Evolutionary conservation across 139 green algal species (phyloP), one percentile per base, ranked within the genome.

Genomic region (Edaphochlamys debaryana): DNA sequence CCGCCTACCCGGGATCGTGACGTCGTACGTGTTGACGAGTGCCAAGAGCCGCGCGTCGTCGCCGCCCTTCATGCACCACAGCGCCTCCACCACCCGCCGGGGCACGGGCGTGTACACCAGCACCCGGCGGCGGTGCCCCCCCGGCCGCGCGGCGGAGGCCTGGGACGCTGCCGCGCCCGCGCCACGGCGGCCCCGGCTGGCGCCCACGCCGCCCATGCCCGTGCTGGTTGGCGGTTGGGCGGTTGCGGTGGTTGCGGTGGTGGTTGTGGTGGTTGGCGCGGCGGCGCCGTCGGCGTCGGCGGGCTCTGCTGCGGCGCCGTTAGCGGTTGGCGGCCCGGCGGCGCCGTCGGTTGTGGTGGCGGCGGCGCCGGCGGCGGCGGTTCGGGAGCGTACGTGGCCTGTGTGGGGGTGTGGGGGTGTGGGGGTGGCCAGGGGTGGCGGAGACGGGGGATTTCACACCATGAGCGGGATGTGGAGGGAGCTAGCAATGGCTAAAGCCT

Each of bases 31-130:
- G 3, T 45, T 54, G 27, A 67, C 73, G 69, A 94, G 74, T 41
- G 86, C 63, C 13, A 67, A 48, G 30, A 94, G 73, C 42, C 91
- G 71, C 19, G 76, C 82, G 42, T 92, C 89, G 56, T 94, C 91
- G 22, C 87, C 88, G 1, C 90, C 90, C 8, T 66, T 34, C 45
- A 91, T 32, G 41, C 91, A 89, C 42, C 75, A 78, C 58, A 94
- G 69, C 38, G 77, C 69, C 79, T 78, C 72, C 54, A 90, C 69
- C 38, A 86, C 69, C 0, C 11, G 42, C 0, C 76, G 64, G 0
- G 64, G 70, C 45, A 90, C 64, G 17, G 40, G 25, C 17, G 52
- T 29, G 77, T 87, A 79, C 66, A 90, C 64, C 40, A 72, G 13
- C 29, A 58, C 75, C 2, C 75, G 58, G 30, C 60, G 60, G 9